A percentile compares a stretch with the other conserved stretches of the same genome.
Evolutionary conservation across 2,329 filamentous ascomycete genomes (phyloP).

Genomic region (Xylaria sp.): DNA sequence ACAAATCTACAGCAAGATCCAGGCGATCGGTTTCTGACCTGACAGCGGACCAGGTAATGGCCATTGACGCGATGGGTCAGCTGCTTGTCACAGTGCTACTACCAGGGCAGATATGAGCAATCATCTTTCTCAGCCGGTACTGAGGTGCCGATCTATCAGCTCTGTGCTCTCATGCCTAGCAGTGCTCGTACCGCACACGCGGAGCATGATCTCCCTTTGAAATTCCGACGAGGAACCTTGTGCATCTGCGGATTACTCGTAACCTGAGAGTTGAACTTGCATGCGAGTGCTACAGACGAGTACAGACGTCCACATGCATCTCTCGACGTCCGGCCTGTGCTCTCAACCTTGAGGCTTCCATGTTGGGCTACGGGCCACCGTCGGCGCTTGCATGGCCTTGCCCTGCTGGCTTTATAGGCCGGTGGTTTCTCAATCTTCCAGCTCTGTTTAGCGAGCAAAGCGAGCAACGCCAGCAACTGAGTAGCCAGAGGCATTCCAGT

Average conservation of each 20-base stretch:
- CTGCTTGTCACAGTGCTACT: conserved; percentile 15
- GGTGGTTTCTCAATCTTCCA: neutral
- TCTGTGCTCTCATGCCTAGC: neutral
- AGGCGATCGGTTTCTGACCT: neutral
- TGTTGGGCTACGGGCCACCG: neutral
- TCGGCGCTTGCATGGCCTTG: neutral
- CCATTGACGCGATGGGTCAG: conserved; percentile 4
- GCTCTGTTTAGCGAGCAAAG: conserved; percentile 8
- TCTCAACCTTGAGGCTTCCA: conserved; percentile 1
- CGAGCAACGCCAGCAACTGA: neutral
- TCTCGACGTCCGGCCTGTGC: neutral
- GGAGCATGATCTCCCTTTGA: neutral
- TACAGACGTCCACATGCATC: conserved; percentile 16
- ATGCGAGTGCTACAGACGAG: conserved; percentile 6
- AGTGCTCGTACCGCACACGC: neutral
- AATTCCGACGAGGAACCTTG: conserved; percentile 13
- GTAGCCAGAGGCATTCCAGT: neutral
- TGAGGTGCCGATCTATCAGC: conserved; percentile 2
- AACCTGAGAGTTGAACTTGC: neutral
- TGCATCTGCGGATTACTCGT: conserved; percentile 4
- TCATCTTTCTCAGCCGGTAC: conserved; percentile 13
- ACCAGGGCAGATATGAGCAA: conserved; percentile 14
- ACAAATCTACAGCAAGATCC: neutral
- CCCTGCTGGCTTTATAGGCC: neutral
- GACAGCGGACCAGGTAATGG: neutral